phyloP scores from a whole-genome alignment of 495 filamentous ascomycete genomes.

The Sphaerosporella brunnea region DNA sequence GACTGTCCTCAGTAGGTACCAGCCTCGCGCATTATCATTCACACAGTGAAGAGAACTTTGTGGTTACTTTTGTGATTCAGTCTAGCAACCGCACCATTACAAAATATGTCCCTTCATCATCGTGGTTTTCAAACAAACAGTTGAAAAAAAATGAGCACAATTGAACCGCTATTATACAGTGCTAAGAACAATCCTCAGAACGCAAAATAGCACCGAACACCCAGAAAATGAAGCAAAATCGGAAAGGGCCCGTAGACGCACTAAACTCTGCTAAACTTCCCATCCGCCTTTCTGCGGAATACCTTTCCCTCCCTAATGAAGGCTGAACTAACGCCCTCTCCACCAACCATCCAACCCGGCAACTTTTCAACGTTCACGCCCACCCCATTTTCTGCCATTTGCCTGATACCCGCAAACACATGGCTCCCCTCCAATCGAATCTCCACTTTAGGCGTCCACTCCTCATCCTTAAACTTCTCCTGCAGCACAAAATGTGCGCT shows the following conservation, averaged over 20 bases:
- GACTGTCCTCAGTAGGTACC: no score
- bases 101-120: no score
- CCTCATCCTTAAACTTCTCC: slow-evolving; percentile 14
- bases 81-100: no score
- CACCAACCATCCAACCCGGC: slow-evolving; percentile 84
- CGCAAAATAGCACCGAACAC: not conserved
- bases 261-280: slow-evolving; percentile 3
- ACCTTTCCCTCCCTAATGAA: slow-evolving; percentile 40
- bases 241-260: not conserved
- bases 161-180: no score
- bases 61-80: no score
- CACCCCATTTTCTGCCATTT: slow-evolving; percentile 54
- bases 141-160: no score
- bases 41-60: no score
- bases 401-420: slow-evolving; percentile 63
- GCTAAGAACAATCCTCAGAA: no score
- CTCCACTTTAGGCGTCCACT: slow-evolving; percentile 41
- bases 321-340: slow-evolving; percentile 59
- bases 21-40: no score
- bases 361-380: slow-evolving; percentile 51
- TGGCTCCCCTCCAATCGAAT: slow-evolving; percentile 55
- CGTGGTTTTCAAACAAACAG: no score
- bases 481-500: slow-evolving; percentile 2
- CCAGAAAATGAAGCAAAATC: not conserved
- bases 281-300: slow-evolving; percentile 3